Conservation (phyloP, 805 yeast genomes). For the Debaryomyces castellii region DNA sequence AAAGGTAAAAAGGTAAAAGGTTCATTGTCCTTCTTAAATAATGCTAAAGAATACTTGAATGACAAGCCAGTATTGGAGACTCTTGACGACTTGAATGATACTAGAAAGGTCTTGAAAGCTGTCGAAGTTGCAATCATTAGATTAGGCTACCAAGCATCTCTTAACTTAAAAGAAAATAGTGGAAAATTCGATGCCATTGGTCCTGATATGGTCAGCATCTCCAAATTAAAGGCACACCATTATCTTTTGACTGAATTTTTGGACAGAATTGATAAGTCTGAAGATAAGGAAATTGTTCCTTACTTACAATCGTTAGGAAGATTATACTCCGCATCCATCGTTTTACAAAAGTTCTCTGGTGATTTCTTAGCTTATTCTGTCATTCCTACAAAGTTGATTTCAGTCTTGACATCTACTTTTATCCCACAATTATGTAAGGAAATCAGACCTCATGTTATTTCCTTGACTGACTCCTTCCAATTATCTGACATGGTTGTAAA, state of each 20-base stretch:
- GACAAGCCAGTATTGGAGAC: constrained; percentile 31
- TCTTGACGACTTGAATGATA: constrained; percentile 25
- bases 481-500: constrained; percentile 42
- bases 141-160: constrained; percentile 28
- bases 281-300: constrained; percentile 23
- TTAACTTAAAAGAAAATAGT: constrained; percentile 22
- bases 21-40: constrained; percentile 34
- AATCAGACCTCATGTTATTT: constrained; percentile 40
- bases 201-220: constrained; percentile 36
- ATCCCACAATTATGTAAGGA: constrained; percentile 33
- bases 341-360: constrained; percentile 34
- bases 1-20: constrained; percentile 33
- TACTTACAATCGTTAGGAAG: constrained; percentile 31
- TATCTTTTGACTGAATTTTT: constrained; percentile 35
- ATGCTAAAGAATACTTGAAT: constrained; percentile 18
- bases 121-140: constrained; percentile 41
- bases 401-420: constrained; percentile 22
- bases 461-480: constrained; percentile 45
- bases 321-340: constrained; percentile 31
- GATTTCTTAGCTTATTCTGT: constrained; percentile 38
- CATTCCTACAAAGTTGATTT: constrained; percentile 28
- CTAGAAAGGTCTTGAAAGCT: constrained; percentile 34
- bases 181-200: constrained; percentile 37
- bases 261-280: constrained; percentile 18
- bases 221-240: constrained; percentile 45